Evolutionary conservation across 495 filamentous ascomycete species (phyloP).

Genomic region (Neurospora africana): DNA sequence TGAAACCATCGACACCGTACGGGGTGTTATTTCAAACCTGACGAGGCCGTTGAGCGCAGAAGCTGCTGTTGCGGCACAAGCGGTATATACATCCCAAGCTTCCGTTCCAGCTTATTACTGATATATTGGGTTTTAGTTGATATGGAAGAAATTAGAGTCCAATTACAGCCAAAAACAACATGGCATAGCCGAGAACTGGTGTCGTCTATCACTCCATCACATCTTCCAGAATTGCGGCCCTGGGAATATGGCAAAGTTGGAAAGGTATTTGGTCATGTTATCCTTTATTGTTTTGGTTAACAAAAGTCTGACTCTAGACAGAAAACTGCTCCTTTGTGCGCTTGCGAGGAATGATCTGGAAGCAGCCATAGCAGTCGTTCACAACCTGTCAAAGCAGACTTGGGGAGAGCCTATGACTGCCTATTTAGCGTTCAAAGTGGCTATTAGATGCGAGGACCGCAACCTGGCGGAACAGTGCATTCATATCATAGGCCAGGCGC

Average conservation of each 20-base stretch:
- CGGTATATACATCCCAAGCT: conserved; percentile 33
- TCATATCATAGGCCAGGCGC: conserved; percentile 34
- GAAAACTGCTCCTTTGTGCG: conserved; percentile 61
- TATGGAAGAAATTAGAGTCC: conserved; percentile 66
- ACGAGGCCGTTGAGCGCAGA: conserved; percentile 35
- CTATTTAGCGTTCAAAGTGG: conserved; percentile 67
- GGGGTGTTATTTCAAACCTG: conserved; percentile 12
- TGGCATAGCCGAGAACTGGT: conserved; percentile 57
- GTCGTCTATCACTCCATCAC: conserved; percentile 52
- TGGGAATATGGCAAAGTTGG: conserved; percentile 54
- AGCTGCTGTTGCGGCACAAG: conserved; percentile 60
- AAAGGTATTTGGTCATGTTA: conserved; percentile 30
- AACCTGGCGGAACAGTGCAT: conserved; percentile 50
- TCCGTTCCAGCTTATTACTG: neutral
- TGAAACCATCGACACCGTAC: conserved; percentile 12
- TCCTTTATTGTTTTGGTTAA: neutral
- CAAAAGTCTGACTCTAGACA: conserved; percentile 22
- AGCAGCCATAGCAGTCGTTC: conserved; percentile 44
- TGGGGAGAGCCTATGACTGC: conserved; percentile 51
- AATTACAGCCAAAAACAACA: conserved; percentile 42
- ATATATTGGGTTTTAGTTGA: conserved; percentile 36
- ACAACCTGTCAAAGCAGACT: conserved; percentile 47
- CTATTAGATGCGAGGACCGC: conserved; percentile 47
- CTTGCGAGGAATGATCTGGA: conserved; percentile 44
- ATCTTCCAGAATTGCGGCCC: conserved; percentile 55